These are phyloP conservation scores for Mortierella sp. DNA, from an alignment of 371 early-diverging fungal species.

Conservation along the genomic window DNA sequence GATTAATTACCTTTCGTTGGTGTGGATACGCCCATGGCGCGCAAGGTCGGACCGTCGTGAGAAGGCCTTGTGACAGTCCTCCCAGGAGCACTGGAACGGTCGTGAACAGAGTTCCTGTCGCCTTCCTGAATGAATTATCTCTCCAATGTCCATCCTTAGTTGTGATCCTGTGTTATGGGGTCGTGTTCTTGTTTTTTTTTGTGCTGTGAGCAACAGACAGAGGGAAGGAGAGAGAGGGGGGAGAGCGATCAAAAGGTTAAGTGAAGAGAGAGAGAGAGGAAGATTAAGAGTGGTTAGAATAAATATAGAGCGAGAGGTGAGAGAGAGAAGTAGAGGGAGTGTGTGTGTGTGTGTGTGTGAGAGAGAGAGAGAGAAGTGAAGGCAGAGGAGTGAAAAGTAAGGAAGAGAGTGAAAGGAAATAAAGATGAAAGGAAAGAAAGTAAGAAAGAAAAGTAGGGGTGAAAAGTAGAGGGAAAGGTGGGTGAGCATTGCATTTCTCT, in stretches of 20 bases:
- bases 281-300: background rate
- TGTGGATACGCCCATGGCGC: slow-evolving; percentile 83
- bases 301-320: too few relatives aligned
- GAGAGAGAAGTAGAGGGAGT: background rate
- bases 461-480: background rate
- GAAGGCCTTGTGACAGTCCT: slow-evolving; percentile 75
- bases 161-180: background rate
- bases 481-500: too few relatives aligned
- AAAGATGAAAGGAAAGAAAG: too few relatives aligned
- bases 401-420: background rate
- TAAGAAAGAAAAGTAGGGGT: background rate
- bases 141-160: slow-evolving; percentile 66
- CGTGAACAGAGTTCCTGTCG: slow-evolving; percentile 41
- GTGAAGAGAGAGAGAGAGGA: background rate
- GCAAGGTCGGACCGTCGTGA: slow-evolving; percentile 82
- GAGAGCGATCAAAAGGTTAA: too few relatives aligned
- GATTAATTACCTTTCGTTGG: slow-evolving; percentile 69
- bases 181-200: background rate
- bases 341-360: background rate
- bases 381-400: too few relatives aligned
- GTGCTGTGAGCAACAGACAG: too few relatives aligned
- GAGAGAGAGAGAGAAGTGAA: background rate
- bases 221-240: too few relatives aligned
- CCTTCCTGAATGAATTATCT: slow-evolving; percentile 64
- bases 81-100: slow-evolving; percentile 77